Evolutionary conservation across 2,329 filamentous ascomycete species (phyloP).

Genomic region (Colletotrichum graminicola): DNA sequence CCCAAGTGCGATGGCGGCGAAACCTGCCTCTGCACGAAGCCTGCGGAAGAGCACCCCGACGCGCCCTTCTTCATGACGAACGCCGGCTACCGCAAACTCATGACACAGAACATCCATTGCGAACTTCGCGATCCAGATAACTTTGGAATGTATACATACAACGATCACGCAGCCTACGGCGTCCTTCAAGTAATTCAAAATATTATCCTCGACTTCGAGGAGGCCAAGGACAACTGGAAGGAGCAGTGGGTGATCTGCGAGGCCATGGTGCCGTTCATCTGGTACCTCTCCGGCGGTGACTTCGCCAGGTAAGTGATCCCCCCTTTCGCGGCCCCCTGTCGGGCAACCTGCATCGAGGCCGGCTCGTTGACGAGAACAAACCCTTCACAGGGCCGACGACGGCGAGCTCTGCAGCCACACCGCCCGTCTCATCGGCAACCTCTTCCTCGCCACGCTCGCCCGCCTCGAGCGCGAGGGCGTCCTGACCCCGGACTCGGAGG

Average conservation of each 20-base stretch:
- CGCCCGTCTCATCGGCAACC: constrained; percentile 45
- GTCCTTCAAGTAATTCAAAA: constrained; percentile 59
- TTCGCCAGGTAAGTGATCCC: constrained; percentile 7
- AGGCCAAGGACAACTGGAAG: constrained; percentile 51
- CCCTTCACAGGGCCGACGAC: constrained; percentile 29
- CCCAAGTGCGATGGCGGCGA: constrained; percentile 44
- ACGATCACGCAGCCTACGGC: constrained; percentile 58
- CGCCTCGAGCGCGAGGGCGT: constrained; percentile 50
- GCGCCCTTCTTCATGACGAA: constrained; percentile 40
- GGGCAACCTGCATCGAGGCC: not conserved
- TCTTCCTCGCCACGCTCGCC: constrained; percentile 57
- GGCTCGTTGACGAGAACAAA: not conserved
- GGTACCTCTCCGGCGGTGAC: constrained; percentile 35
- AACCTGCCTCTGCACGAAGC: constrained; percentile 36
- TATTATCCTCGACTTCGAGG: constrained; percentile 54
- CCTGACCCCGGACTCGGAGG: constrained; percentile 51
- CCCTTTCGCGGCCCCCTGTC: not conserved
- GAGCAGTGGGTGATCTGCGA: constrained; percentile 58
- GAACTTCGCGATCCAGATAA: constrained; percentile 49
- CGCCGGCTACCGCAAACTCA: constrained; percentile 31
- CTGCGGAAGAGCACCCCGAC: constrained; percentile 40
- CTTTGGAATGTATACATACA: constrained; percentile 58
- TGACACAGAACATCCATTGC: constrained; percentile 26
- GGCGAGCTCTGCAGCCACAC: constrained; percentile 46
- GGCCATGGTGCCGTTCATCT: constrained; percentile 49